Evolutionary conservation across 495 filamentous ascomycete species (phyloP).

Genomic region (Annulohypoxylon nitens): DNA sequence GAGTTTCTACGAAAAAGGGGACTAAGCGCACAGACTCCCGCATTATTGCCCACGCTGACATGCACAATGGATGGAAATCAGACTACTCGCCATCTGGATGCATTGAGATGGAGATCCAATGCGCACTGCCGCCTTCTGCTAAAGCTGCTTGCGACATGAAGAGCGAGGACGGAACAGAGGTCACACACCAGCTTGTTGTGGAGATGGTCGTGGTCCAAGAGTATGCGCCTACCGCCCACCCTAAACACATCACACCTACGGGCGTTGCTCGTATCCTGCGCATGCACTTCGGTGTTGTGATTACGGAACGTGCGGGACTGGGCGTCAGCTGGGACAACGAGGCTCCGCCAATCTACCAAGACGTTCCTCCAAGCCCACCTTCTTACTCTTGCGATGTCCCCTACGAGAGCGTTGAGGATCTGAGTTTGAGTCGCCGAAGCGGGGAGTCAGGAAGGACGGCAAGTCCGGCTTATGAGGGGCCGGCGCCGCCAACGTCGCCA

Average conservation of each 20-base stretch:
- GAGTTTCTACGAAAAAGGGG: constrained; percentile 71
- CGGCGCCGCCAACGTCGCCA: constrained; percentile 18
- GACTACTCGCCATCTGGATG: constrained; percentile 79
- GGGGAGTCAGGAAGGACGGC: constrained; percentile 10
- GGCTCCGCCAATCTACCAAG: constrained; percentile 92
- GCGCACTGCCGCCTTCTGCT: constrained; percentile 69
- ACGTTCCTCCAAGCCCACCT: constrained; percentile 90
- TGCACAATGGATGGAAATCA: constrained; percentile 95
- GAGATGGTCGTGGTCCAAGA: constrained; percentile 97
- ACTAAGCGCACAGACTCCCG: constrained; percentile 81
- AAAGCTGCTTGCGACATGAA: constrained; percentile 77
- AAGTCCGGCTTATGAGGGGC: constrained; percentile 41
- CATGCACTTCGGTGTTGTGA: constrained; percentile 86
- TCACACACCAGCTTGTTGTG: constrained; percentile 86
- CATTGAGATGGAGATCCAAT: constrained; percentile 87
- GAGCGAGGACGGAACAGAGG: constrained; percentile 78
- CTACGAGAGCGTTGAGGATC: constrained; percentile 43
- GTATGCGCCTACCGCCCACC: constrained; percentile 78
- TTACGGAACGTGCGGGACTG: constrained; percentile 87
- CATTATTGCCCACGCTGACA: constrained; percentile 78
- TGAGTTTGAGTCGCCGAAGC: constrained; percentile 29
- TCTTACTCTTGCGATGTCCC: constrained; percentile 66
- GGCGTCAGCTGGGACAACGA: constrained; percentile 99
- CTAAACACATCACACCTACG: constrained; percentile 81
- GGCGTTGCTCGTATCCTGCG: constrained; percentile 91